Evolutionary conservation across 768 basidiomycete genomes (phyloP).

Genomic region (Trametes meyenii): DNA sequence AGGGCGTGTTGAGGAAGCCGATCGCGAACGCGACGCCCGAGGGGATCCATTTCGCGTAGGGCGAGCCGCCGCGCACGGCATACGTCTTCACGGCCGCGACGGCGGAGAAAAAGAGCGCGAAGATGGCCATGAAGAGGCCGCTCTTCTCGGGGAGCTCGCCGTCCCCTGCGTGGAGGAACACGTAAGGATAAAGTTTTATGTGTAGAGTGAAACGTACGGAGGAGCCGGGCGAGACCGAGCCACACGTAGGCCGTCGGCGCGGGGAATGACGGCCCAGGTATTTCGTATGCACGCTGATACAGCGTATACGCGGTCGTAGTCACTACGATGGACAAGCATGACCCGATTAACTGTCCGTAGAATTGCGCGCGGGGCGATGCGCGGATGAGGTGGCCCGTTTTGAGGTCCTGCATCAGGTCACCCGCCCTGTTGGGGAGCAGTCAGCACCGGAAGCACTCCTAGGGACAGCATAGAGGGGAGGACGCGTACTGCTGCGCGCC

Average conservation of each 20-base stretch:
- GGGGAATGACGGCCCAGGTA: slow-evolving; percentile 94
- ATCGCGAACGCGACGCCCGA: slow-evolving; percentile 95
- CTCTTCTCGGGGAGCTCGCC: slow-evolving; percentile 81
- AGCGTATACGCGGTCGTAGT: slow-evolving; percentile 86
- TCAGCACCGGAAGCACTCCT: not conserved
- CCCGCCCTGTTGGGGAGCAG: slow-evolving; percentile 64
- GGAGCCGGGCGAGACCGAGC: slow-evolving; percentile 74
- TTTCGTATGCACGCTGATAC: slow-evolving; percentile 84
- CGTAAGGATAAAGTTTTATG: not conserved
- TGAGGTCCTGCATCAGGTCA: slow-evolving; percentile 98
- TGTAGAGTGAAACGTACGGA: slow-evolving; percentile 51
- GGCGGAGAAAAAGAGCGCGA: slow-evolving; percentile 70
- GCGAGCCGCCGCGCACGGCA: slow-evolving; percentile 48
- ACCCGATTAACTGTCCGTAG: slow-evolving; percentile 91
- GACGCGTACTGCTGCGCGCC: slow-evolving; percentile 83
- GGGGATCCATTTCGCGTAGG: slow-evolving; percentile 79
- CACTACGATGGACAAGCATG: slow-evolving; percentile 83
- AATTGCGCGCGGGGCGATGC: slow-evolving; percentile 95
- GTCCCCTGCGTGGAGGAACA: slow-evolving; percentile 53
- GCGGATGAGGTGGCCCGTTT: slow-evolving; percentile 90
- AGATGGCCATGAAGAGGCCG: slow-evolving; percentile 75
- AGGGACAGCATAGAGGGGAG: not conserved
- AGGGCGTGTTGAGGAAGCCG: slow-evolving; percentile 94
- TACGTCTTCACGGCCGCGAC: slow-evolving; percentile 70
- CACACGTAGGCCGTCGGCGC: slow-evolving; percentile 96